Base-by-base conservation (phyloP, 805 yeast species). In the Candida caryicola region DNA sequence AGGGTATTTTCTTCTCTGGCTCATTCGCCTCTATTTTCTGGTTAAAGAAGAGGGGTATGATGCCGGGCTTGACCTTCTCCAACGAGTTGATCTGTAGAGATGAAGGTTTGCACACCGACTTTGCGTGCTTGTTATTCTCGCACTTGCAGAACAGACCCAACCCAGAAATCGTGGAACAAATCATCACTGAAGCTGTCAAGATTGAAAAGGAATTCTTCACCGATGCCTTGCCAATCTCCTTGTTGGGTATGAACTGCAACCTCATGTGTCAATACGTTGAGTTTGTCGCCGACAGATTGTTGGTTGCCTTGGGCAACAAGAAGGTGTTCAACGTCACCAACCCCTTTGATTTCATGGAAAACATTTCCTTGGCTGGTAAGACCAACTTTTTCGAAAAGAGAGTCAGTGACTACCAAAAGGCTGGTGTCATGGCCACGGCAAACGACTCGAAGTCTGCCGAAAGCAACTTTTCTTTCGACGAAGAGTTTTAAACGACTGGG, bases 311-410 rank as follows among this genome's bases (percentile, higher is more conserved):
- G 50, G 99, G 99, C 51, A 87, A 88, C 76, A 74, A 83, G 70
- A 90, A 90, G 74, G 76, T 76, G 50, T 91, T 79, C 80, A 86
- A 88, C 55, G 91, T 76, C 44, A 73, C 86, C 47, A 91, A 91
- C 66, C 99, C 99, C 65, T 91, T 91, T 64, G 99, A 91, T 68
- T 91, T 91, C 63, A 91, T 91, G 99, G 99, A 91, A 75, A 91
- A 93, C 75, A 91, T 91, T 58, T 91, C 98, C 6, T 79, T 91
- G 54, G 95, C 97, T 43, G 99, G 99, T 69, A 91, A 91, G 80
- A 91, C 99, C 55, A 91, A 93, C 76, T 91, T 91, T 81, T 91
- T 91, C 62, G 99, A 91, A 77, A 91, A 91, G 81, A 85, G 99
- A 73, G 99, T 91, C 41, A 85, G 95, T 42, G 99, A 91, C 70